Conservation (phyloP, 257 asterid genomes). For the Solanum clarkiae region DNA sequence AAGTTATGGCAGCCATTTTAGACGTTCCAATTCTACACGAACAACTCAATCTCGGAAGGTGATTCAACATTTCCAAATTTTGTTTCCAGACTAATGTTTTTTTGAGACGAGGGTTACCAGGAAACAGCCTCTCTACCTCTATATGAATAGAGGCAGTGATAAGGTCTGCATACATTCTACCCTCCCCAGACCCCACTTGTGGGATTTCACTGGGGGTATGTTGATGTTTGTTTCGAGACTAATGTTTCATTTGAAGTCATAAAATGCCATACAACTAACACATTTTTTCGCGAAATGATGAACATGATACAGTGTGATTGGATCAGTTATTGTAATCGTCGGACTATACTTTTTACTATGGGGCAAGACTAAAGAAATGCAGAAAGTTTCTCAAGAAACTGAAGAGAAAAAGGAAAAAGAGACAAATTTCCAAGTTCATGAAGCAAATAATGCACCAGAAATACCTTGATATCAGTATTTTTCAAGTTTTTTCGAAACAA, state of each 20-base stretch:
- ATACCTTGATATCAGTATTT: background rate
- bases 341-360: conserved; percentile 64
- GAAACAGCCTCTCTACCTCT: no score
- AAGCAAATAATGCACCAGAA: background rate
- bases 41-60: conserved; percentile 73
- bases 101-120: no score
- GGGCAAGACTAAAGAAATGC: conserved; percentile 58
- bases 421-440: background rate
- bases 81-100: background rate
- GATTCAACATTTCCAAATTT: background rate
- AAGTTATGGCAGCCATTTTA: conserved; percentile 44
- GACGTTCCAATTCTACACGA: conserved; percentile 62
- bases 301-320: conserved; percentile 33
- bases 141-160: no score
- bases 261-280: background rate
- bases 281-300: background rate
- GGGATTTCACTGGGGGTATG: no score
- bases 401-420: background rate
- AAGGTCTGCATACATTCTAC: no score
- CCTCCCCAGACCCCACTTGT: no score
- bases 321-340: conserved; percentile 38
- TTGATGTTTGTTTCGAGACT: no score
- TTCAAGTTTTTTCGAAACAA: background rate
- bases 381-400: background rate
- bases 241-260: background rate